A percentile compares a stretch with the other conserved stretches of the same genome.
Evolutionary conservation across 371 early-diverging fungal species (phyloP).

Genomic region (Saksenaea vasiformis): DNA sequence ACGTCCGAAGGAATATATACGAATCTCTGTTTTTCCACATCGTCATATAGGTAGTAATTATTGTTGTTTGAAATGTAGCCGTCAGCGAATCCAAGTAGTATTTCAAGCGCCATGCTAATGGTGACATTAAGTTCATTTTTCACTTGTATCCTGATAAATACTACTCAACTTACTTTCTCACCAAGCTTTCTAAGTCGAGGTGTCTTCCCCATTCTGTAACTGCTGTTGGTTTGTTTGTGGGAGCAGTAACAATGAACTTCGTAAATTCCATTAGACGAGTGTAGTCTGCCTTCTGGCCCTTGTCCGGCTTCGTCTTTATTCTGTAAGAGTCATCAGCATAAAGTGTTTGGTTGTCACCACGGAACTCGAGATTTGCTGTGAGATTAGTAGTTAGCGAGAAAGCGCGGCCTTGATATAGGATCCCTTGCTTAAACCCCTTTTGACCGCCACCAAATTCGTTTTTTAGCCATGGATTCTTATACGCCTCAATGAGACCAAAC

Average conservation of each 20-base stretch:
- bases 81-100: conserved; percentile 29
- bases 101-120: conserved; percentile 30
- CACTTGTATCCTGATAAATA: not conserved
- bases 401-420: conserved; percentile 19
- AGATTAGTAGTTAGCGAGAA: not conserved
- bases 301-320: conserved; percentile 18
- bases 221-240: conserved; percentile 16
- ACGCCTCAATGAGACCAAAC: conserved; percentile 20
- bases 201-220: conserved; percentile 22
- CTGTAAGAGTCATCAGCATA: conserved; percentile 20
- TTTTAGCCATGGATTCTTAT: conserved; percentile 18
- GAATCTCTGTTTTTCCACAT: not conserved
- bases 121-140: not conserved
- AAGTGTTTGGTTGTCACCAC: conserved; percentile 20
- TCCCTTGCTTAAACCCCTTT: conserved; percentile 10
- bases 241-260: conserved; percentile 19
- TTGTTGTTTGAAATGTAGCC: conserved; percentile 24
- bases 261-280: conserved; percentile 21
- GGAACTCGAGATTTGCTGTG: conserved; percentile 9
- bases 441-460: conserved; percentile 16
- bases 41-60: conserved; percentile 34
- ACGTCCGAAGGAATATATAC: conserved; percentile 5
- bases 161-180: conserved; percentile 20
- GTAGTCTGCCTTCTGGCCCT: conserved; percentile 10
- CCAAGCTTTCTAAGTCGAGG: conserved; percentile 23